Evolutionary conservation across 1,284 basidiomycete genomes (phyloP).

Genomic region (Bondarzewia mesenterica): DNA sequence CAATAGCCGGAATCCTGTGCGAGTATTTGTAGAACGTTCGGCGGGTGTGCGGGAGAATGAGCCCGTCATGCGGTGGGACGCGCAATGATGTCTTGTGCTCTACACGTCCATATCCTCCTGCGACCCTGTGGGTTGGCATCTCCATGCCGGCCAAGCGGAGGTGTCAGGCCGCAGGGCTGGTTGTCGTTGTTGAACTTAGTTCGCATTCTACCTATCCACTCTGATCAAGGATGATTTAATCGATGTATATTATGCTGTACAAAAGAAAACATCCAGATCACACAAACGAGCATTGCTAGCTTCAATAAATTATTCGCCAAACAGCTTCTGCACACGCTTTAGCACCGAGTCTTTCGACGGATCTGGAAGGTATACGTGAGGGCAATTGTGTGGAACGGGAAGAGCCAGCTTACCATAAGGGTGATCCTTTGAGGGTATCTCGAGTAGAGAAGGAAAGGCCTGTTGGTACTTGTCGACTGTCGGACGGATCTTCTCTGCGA

Average conservation of each 20-base stretch:
- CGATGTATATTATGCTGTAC: conserved; percentile 1
- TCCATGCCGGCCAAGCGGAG: no score
- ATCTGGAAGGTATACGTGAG: conserved; percentile 48
- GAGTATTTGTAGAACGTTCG: conserved; percentile 64
- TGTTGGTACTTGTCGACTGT: conserved; percentile 93
- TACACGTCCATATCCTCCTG: no score
- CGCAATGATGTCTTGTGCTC: background rate
- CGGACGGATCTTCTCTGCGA: conserved; percentile 95
- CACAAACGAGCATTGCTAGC: background rate
- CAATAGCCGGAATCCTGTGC: conserved; percentile 47
- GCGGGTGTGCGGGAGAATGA: conserved; percentile 64
- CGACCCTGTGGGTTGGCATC: no score
- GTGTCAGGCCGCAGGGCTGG: no score
- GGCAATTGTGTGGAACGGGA: background rate
- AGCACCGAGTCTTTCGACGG: conserved; percentile 95
- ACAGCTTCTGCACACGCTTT: conserved; percentile 95
- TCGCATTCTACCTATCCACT: no score
- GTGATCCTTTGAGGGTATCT: conserved; percentile 95
- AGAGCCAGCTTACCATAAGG: conserved; percentile 62
- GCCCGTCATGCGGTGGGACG: conserved; percentile 56
- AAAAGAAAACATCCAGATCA: background rate
- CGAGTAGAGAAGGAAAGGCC: conserved; percentile 93
- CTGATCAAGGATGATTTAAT: background rate
- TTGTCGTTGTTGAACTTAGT: no score
- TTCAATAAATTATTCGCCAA: conserved; percentile 62